Percentiles rank a stretch among this genome's conserved stretches.
Evolutionary conservation across 768 basidiomycete species (phyloP).

Genomic region (Pholiota conissans): DNA sequence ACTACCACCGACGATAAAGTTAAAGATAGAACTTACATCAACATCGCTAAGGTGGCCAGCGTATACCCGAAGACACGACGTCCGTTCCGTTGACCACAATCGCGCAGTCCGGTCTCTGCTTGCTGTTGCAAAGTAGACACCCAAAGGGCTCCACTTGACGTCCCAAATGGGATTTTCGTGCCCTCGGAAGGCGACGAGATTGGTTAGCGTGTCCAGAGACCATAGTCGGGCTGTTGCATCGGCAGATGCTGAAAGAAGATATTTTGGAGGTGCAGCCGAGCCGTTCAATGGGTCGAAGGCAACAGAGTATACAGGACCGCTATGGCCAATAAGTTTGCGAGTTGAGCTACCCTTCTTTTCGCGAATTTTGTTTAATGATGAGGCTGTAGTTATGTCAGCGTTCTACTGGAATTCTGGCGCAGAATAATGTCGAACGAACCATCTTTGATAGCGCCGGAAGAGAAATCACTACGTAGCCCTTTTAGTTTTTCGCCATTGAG

Average conservation of each 20-base stretch:
- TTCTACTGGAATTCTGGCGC: background rate
- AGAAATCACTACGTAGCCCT: constrained; percentile 77
- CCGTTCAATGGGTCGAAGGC: constrained; percentile 92
- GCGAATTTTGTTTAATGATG: constrained; percentile 61
- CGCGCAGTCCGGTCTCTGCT: constrained; percentile 93
- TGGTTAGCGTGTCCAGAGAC: constrained; percentile 94
- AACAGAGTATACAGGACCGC: constrained; percentile 93
- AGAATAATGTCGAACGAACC: constrained; percentile 42
- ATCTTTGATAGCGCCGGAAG: constrained; percentile 63
- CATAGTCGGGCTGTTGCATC: constrained; percentile 90
- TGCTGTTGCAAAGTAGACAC: constrained; percentile 96
- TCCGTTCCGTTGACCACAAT: constrained; percentile 94
- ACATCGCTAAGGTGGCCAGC: constrained; percentile 97
- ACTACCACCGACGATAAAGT: background rate
- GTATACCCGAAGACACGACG: constrained; percentile 84
- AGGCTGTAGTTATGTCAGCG: constrained; percentile 36
- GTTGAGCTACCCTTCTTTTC: constrained; percentile 85
- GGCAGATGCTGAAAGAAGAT: constrained; percentile 89
- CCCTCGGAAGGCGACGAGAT: constrained; percentile 91
- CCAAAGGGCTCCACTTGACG: constrained; percentile 97
- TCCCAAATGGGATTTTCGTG: constrained; percentile 99
- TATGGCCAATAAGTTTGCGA: constrained; percentile 96
- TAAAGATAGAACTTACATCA: constrained; percentile 62
- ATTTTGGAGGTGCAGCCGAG: constrained; percentile 80
- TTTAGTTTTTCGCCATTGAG: constrained; percentile 88